phyloP scores from a whole-genome alignment of 768 basidiomycete genomes.

The Mycena indigotica region DNA sequence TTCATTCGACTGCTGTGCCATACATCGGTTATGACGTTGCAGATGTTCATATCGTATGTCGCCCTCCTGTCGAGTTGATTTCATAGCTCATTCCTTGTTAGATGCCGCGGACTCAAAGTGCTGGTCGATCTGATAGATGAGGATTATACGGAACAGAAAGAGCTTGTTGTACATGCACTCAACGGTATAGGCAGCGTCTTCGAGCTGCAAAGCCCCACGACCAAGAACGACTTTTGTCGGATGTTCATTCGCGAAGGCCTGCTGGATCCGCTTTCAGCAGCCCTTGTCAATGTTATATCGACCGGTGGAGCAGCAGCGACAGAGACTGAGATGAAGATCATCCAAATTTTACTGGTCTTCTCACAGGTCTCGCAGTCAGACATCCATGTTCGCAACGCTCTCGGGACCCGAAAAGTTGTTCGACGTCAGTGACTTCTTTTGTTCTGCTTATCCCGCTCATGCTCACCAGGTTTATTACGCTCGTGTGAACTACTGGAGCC shows the following conservation, averaged over 20 bases:
- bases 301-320: slow-evolving; percentile 63
- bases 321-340: slow-evolving; percentile 86
- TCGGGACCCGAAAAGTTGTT: slow-evolving; percentile 88
- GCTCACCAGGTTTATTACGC: slow-evolving; percentile 69
- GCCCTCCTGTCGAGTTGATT: background rate
- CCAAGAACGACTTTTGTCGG: slow-evolving; percentile 97
- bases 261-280: slow-evolving; percentile 88
- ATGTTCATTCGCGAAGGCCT: slow-evolving; percentile 98
- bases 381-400: slow-evolving; percentile 87
- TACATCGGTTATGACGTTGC: slow-evolving; percentile 89
- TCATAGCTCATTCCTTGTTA: slow-evolving; percentile 31
- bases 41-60: slow-evolving; percentile 97
- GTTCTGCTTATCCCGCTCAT: background rate
- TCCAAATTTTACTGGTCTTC: slow-evolving; percentile 87
- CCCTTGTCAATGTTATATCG: slow-evolving; percentile 85
- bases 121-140: slow-evolving; percentile 96
- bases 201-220: slow-evolving; percentile 93
- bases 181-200: slow-evolving; percentile 96
- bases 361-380: slow-evolving; percentile 97
- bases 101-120: slow-evolving; percentile 92
- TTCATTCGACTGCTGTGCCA: slow-evolving; percentile 92
- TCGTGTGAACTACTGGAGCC: slow-evolving; percentile 86
- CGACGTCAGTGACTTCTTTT: slow-evolving; percentile 61
- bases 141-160: slow-evolving; percentile 88
- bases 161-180: slow-evolving; percentile 89